Conservation (phyloP, 805 yeast species). For the Wickerhamiella vanderwaltii region DNA sequence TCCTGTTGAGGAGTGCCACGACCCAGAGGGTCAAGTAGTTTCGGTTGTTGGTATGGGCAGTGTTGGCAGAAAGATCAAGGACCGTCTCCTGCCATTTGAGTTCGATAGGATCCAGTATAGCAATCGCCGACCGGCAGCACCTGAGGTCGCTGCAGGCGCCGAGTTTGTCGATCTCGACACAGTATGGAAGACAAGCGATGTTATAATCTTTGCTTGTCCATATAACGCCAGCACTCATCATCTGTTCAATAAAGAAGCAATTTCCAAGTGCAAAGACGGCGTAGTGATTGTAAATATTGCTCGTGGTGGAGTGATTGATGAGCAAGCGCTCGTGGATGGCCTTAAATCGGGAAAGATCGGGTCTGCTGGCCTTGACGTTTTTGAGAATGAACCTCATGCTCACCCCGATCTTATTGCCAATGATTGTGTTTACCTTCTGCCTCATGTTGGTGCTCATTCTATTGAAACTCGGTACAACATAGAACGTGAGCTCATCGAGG, state of each 20-base stretch:
- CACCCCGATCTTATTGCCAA: slow-evolving; percentile 40
- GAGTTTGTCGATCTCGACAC: slow-evolving; percentile 44
- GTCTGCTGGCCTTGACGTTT: slow-evolving; percentile 53
- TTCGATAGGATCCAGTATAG: slow-evolving; percentile 38
- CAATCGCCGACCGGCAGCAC: slow-evolving; percentile 35
- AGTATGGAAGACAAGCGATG: slow-evolving; percentile 49
- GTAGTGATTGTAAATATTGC: slow-evolving; percentile 75
- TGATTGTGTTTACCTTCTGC: slow-evolving; percentile 49
- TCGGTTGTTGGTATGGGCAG: slow-evolving; percentile 56
- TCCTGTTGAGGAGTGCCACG: slow-evolving; percentile 34
- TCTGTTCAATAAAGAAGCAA: slow-evolving; percentile 45
- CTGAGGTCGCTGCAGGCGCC: slow-evolving; percentile 38
- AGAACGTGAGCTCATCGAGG: slow-evolving; percentile 64
- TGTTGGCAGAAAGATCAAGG: slow-evolving; percentile 44
- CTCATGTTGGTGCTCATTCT: slow-evolving; percentile 83
- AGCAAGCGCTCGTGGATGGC: slow-evolving; percentile 38
- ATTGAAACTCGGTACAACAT: slow-evolving; percentile 56
- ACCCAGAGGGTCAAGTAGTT: slow-evolving; percentile 37
- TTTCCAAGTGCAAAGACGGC: slow-evolving; percentile 64
- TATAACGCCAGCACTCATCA: slow-evolving; percentile 62
- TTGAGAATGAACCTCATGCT: slow-evolving; percentile 50
- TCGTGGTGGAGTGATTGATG: slow-evolving; percentile 70
- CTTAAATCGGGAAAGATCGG: slow-evolving; percentile 43
- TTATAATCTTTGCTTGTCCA: slow-evolving; percentile 66
- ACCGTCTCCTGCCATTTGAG: slow-evolving; percentile 38